Evolutionary conservation across 768 basidiomycete genomes (phyloP).

Genomic region (Leccinum broughii): DNA sequence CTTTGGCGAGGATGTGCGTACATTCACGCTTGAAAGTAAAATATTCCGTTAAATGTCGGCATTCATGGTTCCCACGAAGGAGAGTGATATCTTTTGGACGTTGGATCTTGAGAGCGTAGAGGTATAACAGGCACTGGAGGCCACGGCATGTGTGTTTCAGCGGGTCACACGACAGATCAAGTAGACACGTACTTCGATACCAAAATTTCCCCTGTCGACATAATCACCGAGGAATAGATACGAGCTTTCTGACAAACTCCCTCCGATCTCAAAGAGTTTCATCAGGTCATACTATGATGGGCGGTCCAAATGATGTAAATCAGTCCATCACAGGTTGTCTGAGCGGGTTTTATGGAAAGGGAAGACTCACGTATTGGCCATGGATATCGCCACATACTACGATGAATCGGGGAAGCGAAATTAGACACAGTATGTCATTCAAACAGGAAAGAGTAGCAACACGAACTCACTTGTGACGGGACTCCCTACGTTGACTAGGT

Average conservation of each 20-base stretch:
- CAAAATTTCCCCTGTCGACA: slow-evolving; percentile 94
- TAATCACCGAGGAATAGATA: slow-evolving; percentile 98
- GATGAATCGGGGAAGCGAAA: background rate
- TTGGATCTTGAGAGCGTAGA: slow-evolving; percentile 91
- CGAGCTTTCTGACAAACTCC: slow-evolving; percentile 75
- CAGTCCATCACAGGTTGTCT: slow-evolving; percentile 21
- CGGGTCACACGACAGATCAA: background rate
- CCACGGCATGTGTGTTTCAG: background rate
- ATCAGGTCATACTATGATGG: slow-evolving; percentile 87
- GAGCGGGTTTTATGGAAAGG: slow-evolving; percentile 91
- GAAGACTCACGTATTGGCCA: slow-evolving; percentile 82
- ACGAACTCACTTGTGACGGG: slow-evolving; percentile 81
- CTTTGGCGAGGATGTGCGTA: slow-evolving; percentile 40
- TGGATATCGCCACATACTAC: slow-evolving; percentile 96
- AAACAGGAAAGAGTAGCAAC: slow-evolving; percentile 6
- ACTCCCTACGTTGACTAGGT: slow-evolving; percentile 82
- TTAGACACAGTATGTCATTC: slow-evolving; percentile 11
- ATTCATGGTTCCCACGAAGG: slow-evolving; percentile 96
- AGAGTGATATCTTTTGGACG: slow-evolving; percentile 81
- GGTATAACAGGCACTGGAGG: slow-evolving; percentile 80
- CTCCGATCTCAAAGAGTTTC: slow-evolving; percentile 97
- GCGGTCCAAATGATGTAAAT: background rate
- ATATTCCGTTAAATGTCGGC: slow-evolving; percentile 93
- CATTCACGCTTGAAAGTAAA: slow-evolving; percentile 99
- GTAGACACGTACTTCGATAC: slow-evolving; percentile 56